Evolutionary conservation across 2,329 filamentous ascomycete species (phyloP), one percentile per base, ranked within the genome.

Genomic region (Fusarium penzigii): DNA sequence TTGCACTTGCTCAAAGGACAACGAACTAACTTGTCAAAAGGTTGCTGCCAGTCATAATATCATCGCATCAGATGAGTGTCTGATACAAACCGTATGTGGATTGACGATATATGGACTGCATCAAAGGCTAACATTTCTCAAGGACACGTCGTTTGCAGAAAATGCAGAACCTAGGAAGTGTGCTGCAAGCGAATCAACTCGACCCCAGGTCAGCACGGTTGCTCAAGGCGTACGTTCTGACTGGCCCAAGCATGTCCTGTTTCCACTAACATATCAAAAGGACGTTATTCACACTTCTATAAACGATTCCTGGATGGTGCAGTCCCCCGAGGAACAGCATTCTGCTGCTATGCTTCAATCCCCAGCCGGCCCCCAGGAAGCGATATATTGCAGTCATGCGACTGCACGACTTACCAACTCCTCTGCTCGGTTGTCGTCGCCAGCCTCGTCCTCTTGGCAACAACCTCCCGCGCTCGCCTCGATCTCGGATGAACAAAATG

Each of bases 1-100:
- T 5, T 3, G 29, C 12, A 10, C 40, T 16, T 10, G 4, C 3
- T 16, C 39, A 7, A 16, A 29, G 25, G 42, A 38, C 14, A 38
- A 42, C 25, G 56, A 45, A 56, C 64, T 66, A 62, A 66, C 48
- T 57, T 48, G 42, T 47, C 32, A 61, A 60, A 66, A 65, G 64
- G 54, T 58, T 47, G 43, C 40, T 48, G 46, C 44, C n/a, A 49
- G 49, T 52, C 52, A 49, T 44, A 46, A 40, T 39, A 46, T 20
- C 6, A 44, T 44, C 42, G 43, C 51, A 34, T 43, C 36, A 36
- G 32, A 47, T 20, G 42, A 29, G 29, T 44, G 43, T 53, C 25
- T 36, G 48, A 47, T 48, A 17, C 34, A 56, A 29, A 61, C 44
- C 49, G 57, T 61, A 63, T 34, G 61, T 49, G 13, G 29, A 16